Base-by-base conservation (phyloP, 768 basidiomycete genomes). In the Suillus decipiens region DNA sequence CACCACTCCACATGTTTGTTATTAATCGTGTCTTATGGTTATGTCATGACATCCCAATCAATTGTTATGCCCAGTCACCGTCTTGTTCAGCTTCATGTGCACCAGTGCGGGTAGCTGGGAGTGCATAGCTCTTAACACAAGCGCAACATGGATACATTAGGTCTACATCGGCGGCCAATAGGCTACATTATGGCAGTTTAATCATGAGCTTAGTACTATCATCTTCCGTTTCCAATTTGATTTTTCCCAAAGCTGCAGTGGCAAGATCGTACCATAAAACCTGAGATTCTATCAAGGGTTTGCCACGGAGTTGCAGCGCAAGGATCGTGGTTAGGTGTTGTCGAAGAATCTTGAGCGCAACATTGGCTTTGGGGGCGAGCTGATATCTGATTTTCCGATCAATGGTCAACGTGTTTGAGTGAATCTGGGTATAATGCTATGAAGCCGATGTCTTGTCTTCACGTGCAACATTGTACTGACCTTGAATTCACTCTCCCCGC, bases 401-500 rank as follows among this genome's bases (percentile, higher is more conserved):
- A 63, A 98, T 81, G 58, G 85, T 81, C 11, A 86, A 81, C n/a
- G 84, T 82, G 60, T 89, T 81, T 1, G 95, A 88, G 42, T 86
- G 77, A 33, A 90, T 79, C 96, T 98, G 50, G 5, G 39, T 51
- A 60, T 10, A 58, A 8, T 33, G 41, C 43, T 50, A 24, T 41
- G 37, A 70, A 48, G 63, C 50, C 15, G 60, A 51, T n/a, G 45
- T 24, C 53, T 24, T 43, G 28, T 36, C 14, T 33, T 22, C 12
- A 63, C 55, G 36, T 53, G 24, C 48, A 17, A 55, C 28, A 34
- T 62, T 36, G 14, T 19, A 65, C 80, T 61, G 73, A 87, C 94
- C 85, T 90, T 95, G 79, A 92, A 89, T 62, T 98, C 96, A 28
- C 84, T 80, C 65, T 98, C 96, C 10, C 96, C 96, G 63, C 95